A percentile compares a stretch with the other conserved stretches of the same genome.
Evolutionary conservation across 2,329 filamentous ascomycete genomes (phyloP).

Genomic region (Gaeumannomyces sp.): DNA sequence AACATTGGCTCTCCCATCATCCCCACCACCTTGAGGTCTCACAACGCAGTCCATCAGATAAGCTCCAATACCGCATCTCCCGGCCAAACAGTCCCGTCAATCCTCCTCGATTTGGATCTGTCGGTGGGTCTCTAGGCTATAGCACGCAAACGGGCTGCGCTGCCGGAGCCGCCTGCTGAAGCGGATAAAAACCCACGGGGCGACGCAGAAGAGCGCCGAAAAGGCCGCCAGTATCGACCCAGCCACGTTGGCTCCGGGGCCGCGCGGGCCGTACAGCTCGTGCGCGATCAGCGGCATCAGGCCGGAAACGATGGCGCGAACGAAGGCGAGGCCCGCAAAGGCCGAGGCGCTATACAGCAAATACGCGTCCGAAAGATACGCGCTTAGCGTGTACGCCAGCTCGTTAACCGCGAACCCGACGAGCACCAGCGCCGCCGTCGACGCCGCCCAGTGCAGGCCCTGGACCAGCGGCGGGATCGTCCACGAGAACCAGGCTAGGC

Average conservation of each 20-base stretch:
- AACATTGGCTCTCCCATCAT: neutral
- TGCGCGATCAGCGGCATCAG: slow-evolving; percentile 21
- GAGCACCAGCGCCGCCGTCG: slow-evolving; percentile 32
- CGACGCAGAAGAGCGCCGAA: slow-evolving; percentile 17
- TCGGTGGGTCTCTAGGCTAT: slow-evolving; percentile 18
- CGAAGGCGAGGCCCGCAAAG: slow-evolving; percentile 20
- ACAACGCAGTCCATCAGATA: no score
- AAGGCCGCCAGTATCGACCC: slow-evolving; percentile 19
- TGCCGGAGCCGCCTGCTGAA: slow-evolving; percentile 18
- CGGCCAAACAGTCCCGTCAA: neutral
- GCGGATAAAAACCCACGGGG: slow-evolving; percentile 18
- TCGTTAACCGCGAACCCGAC: slow-evolving; percentile 43
- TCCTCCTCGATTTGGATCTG: slow-evolving; percentile 15
- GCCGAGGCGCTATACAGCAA: slow-evolving; percentile 21
- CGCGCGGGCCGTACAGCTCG: slow-evolving; percentile 16
- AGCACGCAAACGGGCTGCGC: slow-evolving; percentile 20
- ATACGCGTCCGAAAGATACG: slow-evolving; percentile 22
- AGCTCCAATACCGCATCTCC: neutral
- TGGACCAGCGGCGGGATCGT: slow-evolving; percentile 35
- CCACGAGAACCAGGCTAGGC: slow-evolving; percentile 39
- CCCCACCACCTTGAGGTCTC: neutral
- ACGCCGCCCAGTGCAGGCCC: slow-evolving; percentile 30
- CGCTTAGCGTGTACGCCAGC: slow-evolving; percentile 20
- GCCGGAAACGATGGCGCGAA: slow-evolving; percentile 20
- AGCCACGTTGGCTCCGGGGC: slow-evolving; percentile 18